A percentile compares a stretch with the other conserved stretches of the same genome.
Evolutionary conservation across 2,329 filamentous ascomycete species (phyloP).

Genomic region (Diaporthe amygdali): DNA sequence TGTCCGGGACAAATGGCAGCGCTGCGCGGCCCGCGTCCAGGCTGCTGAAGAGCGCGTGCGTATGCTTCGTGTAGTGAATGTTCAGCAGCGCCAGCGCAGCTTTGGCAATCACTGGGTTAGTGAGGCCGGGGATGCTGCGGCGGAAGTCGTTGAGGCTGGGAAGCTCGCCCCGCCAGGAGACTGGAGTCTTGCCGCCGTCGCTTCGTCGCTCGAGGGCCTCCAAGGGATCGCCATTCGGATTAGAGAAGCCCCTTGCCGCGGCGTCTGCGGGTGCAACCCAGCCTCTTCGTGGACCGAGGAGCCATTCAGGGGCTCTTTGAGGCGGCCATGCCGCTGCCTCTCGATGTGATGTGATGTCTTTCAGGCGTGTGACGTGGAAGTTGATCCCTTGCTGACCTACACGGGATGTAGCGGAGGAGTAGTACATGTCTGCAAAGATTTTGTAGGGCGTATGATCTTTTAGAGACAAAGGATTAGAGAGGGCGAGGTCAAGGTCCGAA

Average conservation of each 20-base stretch:
- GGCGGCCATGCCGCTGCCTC: neutral
- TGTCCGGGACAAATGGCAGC: neutral
- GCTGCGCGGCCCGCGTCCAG: neutral
- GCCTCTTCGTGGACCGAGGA: neutral
- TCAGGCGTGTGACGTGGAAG: neutral
- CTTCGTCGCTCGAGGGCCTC: neutral
- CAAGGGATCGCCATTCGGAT: neutral
- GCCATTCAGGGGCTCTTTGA: neutral
- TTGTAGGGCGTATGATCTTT: neutral
- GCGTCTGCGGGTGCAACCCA: neutral
- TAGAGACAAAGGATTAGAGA: neutral
- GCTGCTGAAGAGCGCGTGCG: constrained; percentile 2
- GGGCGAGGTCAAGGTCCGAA: neutral
- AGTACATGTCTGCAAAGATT: constrained; percentile 4
- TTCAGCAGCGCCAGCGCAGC: neutral
- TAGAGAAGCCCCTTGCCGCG: neutral
- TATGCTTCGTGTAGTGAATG: neutral
- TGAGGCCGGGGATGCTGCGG: neutral
- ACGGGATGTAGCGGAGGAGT: neutral
- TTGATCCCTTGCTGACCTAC: neutral
- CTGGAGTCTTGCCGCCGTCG: neutral
- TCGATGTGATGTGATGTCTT: neutral
- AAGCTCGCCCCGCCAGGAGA: neutral
- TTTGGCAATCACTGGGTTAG: neutral
- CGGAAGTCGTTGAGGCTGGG: neutral